These are phyloP conservation scores for Priceomyces castillae DNA, from an alignment of 805 yeast genomes.

Conservation along the genomic window DNA sequence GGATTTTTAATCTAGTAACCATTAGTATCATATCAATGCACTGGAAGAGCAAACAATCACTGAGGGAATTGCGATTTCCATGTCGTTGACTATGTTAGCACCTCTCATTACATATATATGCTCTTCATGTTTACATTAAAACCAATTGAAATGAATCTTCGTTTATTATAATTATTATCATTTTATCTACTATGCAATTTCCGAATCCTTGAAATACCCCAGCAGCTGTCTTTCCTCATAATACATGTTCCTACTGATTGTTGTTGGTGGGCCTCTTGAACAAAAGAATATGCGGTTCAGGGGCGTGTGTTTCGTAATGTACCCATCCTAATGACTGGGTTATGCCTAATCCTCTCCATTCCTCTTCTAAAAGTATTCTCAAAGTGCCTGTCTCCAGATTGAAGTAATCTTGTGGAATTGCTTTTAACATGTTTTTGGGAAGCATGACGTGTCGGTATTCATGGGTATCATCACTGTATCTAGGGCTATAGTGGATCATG, in stretches of 20 bases:
- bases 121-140: neutral
- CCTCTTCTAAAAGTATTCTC: conserved; percentile 87
- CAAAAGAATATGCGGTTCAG: conserved; percentile 94
- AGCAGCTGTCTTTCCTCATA: neutral
- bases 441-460: conserved; percentile 97
- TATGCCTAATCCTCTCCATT: conserved; percentile 97
- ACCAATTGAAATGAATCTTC: neutral
- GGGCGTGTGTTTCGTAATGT: conserved; percentile 96
- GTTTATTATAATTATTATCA: too few species aligned
- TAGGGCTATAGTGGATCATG: conserved; percentile 88
- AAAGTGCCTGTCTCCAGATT: conserved; percentile 91
- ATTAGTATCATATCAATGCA: too few species aligned
- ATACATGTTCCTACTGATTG: conserved; percentile 34
- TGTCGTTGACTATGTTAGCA: too few species aligned
- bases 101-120: too few species aligned
- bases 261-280: conserved; percentile 66
- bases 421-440: conserved; percentile 93
- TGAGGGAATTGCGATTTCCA: too few species aligned
- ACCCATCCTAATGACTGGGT: conserved; percentile 98
- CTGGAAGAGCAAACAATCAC: too few species aligned
- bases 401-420: conserved; percentile 91
- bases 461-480: conserved; percentile 86
- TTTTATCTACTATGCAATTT: conserved; percentile 5
- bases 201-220: neutral
- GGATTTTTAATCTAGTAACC: too few species aligned